phyloP scores from a whole-genome alignment of 345 rosid species.

The Odontarrhena argentea region DNA sequence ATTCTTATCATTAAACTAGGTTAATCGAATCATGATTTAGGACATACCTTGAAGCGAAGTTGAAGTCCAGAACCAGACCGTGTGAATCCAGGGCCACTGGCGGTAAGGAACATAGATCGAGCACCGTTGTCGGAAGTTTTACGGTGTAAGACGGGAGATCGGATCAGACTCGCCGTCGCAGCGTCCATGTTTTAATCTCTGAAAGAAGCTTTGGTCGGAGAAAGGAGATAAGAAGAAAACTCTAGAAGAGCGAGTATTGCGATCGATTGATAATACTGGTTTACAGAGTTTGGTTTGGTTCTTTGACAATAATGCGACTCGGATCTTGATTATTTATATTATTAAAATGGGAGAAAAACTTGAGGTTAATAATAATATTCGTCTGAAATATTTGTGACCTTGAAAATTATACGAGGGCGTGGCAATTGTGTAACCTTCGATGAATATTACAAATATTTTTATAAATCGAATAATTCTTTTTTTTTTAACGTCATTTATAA shows the following conservation, averaged over 20 bases:
- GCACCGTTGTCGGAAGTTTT: slow-evolving; percentile 39
- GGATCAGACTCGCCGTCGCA: slow-evolving; percentile 43
- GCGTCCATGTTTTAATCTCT: slow-evolving; percentile 51
- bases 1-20: not conserved
- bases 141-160: slow-evolving; percentile 38
- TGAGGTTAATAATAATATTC: not conserved
- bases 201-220: slow-evolving; percentile 19
- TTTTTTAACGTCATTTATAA: not conserved
- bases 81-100: slow-evolving; percentile 45
- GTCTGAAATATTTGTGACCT: slow-evolving; percentile 18
- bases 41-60: slow-evolving; percentile 44
- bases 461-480: slow-evolving; percentile 18
- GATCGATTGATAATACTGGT: slow-evolving; percentile 22
- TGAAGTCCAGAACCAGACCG: slow-evolving; percentile 26
- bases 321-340: slow-evolving; percentile 28
- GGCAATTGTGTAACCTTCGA: slow-evolving; percentile 14
- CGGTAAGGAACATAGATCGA: slow-evolving; percentile 46
- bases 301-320: slow-evolving; percentile 1
- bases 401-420: slow-evolving; percentile 26
- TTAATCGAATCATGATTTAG: not conserved
- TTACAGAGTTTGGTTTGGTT: slow-evolving; percentile 26
- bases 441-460: not conserved
- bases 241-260: slow-evolving; percentile 2
- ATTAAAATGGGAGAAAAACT: not conserved
- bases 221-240: slow-evolving; percentile 30